These are phyloP conservation scores for Thozetella sp. DNA, from an alignment of 495 filamentous ascomycete genomes.

Conservation along the genomic window DNA sequence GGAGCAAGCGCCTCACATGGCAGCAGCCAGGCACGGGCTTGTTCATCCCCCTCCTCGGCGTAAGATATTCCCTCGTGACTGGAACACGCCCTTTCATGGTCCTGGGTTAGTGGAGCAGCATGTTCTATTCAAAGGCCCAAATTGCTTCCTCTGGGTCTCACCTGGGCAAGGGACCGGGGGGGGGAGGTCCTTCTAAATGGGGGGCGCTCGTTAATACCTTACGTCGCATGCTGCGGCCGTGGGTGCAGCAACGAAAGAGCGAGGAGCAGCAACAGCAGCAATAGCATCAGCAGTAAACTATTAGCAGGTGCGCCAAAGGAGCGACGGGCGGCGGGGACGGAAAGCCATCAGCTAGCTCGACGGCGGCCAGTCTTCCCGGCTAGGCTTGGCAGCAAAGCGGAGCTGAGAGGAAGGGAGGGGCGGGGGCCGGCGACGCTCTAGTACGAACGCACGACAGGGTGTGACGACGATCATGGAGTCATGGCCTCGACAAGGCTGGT, in stretches of 20 bases:
- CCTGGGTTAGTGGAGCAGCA: neutral
- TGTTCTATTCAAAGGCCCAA: too few species aligned
- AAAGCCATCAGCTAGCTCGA: too few species aligned
- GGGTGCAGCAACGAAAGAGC: neutral
- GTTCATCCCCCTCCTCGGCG: neutral
- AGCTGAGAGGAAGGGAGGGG: too few species aligned
- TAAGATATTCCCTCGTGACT: neutral
- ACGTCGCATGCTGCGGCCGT: neutral
- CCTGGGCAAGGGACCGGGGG: too few species aligned
- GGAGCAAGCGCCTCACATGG: neutral
- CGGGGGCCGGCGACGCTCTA: too few species aligned
- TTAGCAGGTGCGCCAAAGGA: too few species aligned
- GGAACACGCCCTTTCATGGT: neutral
- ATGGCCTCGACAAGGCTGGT: too few species aligned
- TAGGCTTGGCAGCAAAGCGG: too few species aligned
- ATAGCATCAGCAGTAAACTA: neutral
- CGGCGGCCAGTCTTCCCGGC: too few species aligned
- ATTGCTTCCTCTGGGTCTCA: too few species aligned
- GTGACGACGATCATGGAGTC: neutral
- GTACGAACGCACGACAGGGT: too few species aligned
- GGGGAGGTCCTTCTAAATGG: neutral
- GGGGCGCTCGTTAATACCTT: neutral
- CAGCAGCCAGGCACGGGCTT: neutral
- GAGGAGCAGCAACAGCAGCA: neutral
- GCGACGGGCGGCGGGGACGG: too few species aligned